A percentile compares a stretch with the other conserved stretches of the same genome.
Conservation (phyloP, 2,329 filamentous ascomycete genomes). For the Tolypocladium tundrense region DNA sequence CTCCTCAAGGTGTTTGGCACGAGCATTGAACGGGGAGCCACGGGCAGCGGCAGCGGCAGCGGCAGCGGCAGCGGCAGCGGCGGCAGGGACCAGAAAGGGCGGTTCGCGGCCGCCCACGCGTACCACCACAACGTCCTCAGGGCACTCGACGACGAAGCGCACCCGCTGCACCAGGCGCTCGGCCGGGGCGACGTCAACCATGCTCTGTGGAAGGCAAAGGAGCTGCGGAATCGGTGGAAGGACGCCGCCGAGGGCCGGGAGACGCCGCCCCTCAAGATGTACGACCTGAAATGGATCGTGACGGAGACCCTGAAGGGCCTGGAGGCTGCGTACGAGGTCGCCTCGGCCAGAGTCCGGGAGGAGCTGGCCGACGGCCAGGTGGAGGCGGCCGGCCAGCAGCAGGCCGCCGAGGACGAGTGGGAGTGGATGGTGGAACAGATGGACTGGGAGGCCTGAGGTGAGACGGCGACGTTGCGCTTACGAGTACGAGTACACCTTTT, state of each 20-base stretch:
- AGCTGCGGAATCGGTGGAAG: slow-evolving; percentile 64
- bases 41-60: slow-evolving; percentile 17
- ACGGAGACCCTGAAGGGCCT: slow-evolving; percentile 46
- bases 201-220: slow-evolving; percentile 57
- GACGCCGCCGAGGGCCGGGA: slow-evolving; percentile 41
- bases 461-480: too few species aligned
- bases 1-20: slow-evolving; percentile 56
- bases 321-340: slow-evolving; percentile 45
- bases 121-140: slow-evolving; percentile 63
- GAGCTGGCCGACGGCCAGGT: slow-evolving; percentile 33
- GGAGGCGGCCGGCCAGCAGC: slow-evolving; percentile 1
- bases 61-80: slow-evolving; percentile 14
- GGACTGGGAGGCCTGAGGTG: slow-evolving; percentile 22
- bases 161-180: slow-evolving; percentile 46
- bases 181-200: slow-evolving; percentile 43
- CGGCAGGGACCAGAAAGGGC: slow-evolving; percentile 1
- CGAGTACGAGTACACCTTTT: neutral
- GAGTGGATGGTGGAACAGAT: slow-evolving; percentile 30
- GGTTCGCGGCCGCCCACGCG: slow-evolving; percentile 27
- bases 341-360: slow-evolving; percentile 31
- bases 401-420: slow-evolving; percentile 18
- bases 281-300: slow-evolving; percentile 53
- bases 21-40: slow-evolving; percentile 22
- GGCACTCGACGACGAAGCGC: slow-evolving; percentile 44
- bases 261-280: slow-evolving; percentile 39